phyloP scores from a whole-genome alignment of 176 grass and related monocot genomes.

The Carex kokanica region DNA sequence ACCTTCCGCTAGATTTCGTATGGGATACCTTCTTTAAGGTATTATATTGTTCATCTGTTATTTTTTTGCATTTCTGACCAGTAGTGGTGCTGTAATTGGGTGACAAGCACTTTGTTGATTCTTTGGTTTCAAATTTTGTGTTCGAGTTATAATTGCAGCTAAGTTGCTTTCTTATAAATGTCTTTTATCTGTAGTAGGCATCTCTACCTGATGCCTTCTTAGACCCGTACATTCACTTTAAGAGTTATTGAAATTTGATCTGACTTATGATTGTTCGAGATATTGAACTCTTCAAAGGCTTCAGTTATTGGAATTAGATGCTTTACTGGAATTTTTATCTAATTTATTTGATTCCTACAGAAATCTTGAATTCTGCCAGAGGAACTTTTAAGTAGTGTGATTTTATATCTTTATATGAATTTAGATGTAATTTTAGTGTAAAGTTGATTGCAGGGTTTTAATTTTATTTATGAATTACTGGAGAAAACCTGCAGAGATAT shows the following conservation, averaged over 20 bases:
- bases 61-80: background rate
- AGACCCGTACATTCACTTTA: background rate
- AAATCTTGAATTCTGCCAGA: background rate
- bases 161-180: background rate
- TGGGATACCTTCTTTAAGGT: conserved; percentile 96
- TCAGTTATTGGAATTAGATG: background rate
- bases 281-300: background rate
- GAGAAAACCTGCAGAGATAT: background rate
- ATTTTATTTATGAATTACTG: background rate
- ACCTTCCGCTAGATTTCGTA: conserved; percentile 86
- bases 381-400: background rate
- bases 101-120: background rate
- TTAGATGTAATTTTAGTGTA: background rate
- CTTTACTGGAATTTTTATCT: background rate
- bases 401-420: background rate
- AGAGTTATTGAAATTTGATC: background rate
- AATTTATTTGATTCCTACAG: background rate
- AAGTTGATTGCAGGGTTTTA: background rate
- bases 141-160: conserved; percentile 22
- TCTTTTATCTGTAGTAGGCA: background rate
- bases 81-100: background rate
- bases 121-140: background rate
- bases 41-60: background rate
- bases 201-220: background rate
- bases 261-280: background rate